Percentiles rank a stretch among this genome's conserved stretches.
Evolutionary conservation across 345 rosid species (phyloP).

Genomic region (Eucalyptus regnans): DNA sequence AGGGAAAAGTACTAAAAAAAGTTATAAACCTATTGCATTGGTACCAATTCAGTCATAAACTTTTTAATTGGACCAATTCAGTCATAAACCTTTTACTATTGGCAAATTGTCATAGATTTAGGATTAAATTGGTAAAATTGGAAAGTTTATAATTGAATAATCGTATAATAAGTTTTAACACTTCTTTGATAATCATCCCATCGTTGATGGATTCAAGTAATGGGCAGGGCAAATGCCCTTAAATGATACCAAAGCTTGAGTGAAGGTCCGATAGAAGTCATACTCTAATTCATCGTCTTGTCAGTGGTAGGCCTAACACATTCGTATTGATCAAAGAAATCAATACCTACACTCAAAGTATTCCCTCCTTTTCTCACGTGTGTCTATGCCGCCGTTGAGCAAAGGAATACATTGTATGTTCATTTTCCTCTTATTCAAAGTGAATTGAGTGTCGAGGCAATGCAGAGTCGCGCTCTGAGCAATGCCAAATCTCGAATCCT

Average conservation of each 20-base stretch:
- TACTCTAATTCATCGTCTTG: not conserved
- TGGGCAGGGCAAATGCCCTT: not conserved
- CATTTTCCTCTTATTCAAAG: not conserved
- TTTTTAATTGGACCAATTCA: too few species aligned
- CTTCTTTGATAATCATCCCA: not conserved
- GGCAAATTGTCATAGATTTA: not conserved
- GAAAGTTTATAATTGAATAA: not conserved
- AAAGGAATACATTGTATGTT: not conserved
- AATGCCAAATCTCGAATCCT: not conserved
- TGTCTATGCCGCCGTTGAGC: not conserved
- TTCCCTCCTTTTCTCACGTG: not conserved
- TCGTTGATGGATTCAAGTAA: not conserved
- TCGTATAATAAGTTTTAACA: not conserved
- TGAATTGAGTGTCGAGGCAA: not conserved
- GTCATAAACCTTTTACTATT: not conserved
- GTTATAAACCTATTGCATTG: too few species aligned
- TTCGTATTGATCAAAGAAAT: not conserved
- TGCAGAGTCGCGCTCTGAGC: not conserved
- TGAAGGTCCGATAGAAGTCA: not conserved
- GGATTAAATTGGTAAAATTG: not conserved
- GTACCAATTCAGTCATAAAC: too few species aligned
- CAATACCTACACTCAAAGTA: not conserved
- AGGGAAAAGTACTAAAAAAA: too few species aligned
- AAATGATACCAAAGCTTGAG: not conserved
- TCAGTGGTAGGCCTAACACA: not conserved